phyloP scores from a whole-genome alignment of 192 early-diverging fungal species.

The Rhizoclosmatium sp. region DNA sequence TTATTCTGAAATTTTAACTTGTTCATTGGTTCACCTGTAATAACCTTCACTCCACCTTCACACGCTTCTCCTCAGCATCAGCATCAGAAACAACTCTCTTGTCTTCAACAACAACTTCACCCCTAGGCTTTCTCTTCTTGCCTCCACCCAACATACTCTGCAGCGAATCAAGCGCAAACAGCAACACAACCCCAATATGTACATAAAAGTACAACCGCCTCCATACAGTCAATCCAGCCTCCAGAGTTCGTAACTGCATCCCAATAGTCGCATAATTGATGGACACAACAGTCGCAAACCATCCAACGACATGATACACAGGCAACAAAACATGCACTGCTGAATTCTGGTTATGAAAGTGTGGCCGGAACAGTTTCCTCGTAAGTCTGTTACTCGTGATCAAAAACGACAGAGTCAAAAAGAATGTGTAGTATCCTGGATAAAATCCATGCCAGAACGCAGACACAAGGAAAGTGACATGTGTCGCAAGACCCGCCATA shows the following conservation, averaged over 20 bases:
- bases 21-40: no score
- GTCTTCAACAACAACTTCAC: not conserved
- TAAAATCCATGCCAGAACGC: slow-evolving; percentile 94
- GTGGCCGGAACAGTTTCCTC: slow-evolving; percentile 68
- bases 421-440: slow-evolving; percentile 50
- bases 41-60: no score
- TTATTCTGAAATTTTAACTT: no score
- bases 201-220: slow-evolving; percentile 14
- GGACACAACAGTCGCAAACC: slow-evolving; percentile 1
- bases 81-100: not conserved
- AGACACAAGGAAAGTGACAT: slow-evolving; percentile 80
- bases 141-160: not conserved
- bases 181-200: slow-evolving; percentile 17
- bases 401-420: slow-evolving; percentile 63
- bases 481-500: slow-evolving; percentile 56
- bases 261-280: slow-evolving; percentile 21
- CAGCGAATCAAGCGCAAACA: slow-evolving; percentile 14
- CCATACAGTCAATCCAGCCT: slow-evolving; percentile 27
- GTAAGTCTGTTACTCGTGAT: slow-evolving; percentile 61
- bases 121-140: not conserved
- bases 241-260: slow-evolving; percentile 14
- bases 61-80: not conserved
- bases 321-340: slow-evolving; percentile 12
- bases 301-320: slow-evolving; percentile 25
- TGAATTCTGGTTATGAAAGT: slow-evolving; percentile 45